These are phyloP conservation scores for Candida jianshihensis DNA, from an alignment of 805 yeast species.

Conservation along the genomic window DNA sequence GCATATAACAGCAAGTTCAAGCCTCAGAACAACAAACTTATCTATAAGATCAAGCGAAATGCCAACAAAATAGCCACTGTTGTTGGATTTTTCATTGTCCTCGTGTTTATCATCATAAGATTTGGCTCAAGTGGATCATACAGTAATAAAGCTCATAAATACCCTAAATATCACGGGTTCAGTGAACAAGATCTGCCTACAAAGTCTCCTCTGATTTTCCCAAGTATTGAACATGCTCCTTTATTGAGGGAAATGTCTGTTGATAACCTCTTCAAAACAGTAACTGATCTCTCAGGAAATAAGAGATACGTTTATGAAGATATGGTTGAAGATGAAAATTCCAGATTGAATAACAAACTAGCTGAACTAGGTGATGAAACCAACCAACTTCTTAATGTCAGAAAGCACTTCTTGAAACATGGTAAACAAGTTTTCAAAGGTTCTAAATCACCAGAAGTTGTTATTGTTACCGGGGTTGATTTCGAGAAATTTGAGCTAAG, in stretches of 20 bases:
- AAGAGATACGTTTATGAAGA: conserved; percentile 26
- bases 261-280: conserved; percentile 41
- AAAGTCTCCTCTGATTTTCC: conserved; percentile 51
- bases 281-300: conserved; percentile 39
- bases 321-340: conserved; percentile 31
- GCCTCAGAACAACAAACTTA: conserved; percentile 15
- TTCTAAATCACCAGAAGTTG: conserved; percentile 49
- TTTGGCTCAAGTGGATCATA: background rate
- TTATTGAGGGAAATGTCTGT: conserved; percentile 50
- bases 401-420: conserved; percentile 54
- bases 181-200: conserved; percentile 41
- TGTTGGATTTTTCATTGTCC: background rate
- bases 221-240: conserved; percentile 69
- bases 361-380: conserved; percentile 19
- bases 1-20: conserved; percentile 22
- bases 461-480: conserved; percentile 76
- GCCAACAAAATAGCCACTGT: conserved; percentile 9
- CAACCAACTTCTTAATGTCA: conserved; percentile 35
- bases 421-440: conserved; percentile 47
- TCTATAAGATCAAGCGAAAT: conserved; percentile 7
- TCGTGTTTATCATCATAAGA: conserved; percentile 1
- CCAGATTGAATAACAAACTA: conserved; percentile 31
- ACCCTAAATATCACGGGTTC: conserved; percentile 35
- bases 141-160: conserved; percentile 1
- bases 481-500: conserved; percentile 55